A percentile compares a stretch with the other conserved stretches of the same genome.
Evolutionary conservation across 495 filamentous ascomycete genomes (phyloP).

Genomic region (Neurospora sp.): DNA sequence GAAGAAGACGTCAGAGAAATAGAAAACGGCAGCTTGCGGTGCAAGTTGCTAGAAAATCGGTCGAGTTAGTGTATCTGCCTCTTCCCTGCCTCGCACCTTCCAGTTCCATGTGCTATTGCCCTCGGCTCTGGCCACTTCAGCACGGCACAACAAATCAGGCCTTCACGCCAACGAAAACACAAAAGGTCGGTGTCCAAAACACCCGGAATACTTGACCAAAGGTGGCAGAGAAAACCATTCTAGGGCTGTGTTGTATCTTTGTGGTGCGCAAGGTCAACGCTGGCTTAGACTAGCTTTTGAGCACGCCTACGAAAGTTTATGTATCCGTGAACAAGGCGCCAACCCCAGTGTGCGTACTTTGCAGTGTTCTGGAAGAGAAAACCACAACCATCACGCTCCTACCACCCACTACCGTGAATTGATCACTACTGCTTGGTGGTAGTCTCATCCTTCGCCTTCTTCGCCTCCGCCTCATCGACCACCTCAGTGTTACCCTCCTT

Average conservation of each 20-base stretch:
- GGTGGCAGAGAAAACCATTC: not conserved
- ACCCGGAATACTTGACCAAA: too few relatives aligned
- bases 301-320: not conserved
- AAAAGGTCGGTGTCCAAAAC: not conserved
- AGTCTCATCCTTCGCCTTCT: not conserved
- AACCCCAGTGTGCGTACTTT: not conserved
- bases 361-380: not conserved
- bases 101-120: too few relatives aligned
- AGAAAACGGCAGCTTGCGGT: too few relatives aligned
- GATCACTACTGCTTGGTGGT: not conserved
- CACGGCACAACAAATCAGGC: not conserved
- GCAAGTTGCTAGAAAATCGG: not conserved
- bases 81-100: not conserved
- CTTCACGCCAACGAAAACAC: not conserved
- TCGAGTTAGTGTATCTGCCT: not conserved
- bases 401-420: not conserved
- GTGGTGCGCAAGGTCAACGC: not conserved
- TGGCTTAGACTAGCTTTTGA: not conserved
- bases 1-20: not conserved
- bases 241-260: not conserved
- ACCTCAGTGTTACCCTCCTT: not conserved
- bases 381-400: not conserved
- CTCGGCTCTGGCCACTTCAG: too few relatives aligned
- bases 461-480: not conserved
- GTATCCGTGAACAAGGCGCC: not conserved